These are phyloP conservation scores for Mortierella antarctica DNA, from an alignment of 192 early-diverging fungal genomes.

Conservation along the genomic window DNA sequence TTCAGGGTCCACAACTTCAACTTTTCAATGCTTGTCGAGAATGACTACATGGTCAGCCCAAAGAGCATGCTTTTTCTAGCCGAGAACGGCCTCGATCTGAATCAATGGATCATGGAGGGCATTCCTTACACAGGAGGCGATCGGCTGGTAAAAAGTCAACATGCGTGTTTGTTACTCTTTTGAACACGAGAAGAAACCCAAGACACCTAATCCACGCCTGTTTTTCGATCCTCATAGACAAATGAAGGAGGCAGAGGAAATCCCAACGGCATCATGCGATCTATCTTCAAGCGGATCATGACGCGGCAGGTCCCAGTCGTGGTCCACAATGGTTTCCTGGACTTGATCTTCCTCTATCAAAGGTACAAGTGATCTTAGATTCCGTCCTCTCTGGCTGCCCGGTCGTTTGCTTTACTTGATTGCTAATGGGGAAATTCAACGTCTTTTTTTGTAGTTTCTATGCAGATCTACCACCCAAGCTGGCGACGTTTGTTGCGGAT, in stretches of 20 bases:
- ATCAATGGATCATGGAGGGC: constrained; percentile 76
- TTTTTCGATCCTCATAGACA: constrained; percentile 10
- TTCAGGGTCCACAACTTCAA: constrained; percentile 72
- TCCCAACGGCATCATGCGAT: constrained; percentile 60
- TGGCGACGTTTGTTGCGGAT: constrained; percentile 82
- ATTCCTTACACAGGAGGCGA: constrained; percentile 81
- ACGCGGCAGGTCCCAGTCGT: constrained; percentile 72
- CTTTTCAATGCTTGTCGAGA: constrained; percentile 56
- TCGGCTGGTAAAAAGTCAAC: constrained; percentile 37
- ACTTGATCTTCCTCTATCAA: constrained; percentile 94
- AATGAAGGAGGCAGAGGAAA: constrained; percentile 55
- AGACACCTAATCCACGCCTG: neutral
- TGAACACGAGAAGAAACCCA: too few relatives aligned
- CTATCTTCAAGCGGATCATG: constrained; percentile 66
- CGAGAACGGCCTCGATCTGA: constrained; percentile 89
- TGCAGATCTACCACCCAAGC: constrained; percentile 75
- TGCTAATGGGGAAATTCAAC: too few relatives aligned
- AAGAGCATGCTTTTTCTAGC: constrained; percentile 83
- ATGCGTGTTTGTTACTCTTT: neutral
- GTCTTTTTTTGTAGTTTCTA: constrained; percentile 68
- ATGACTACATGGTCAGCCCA: constrained; percentile 75
- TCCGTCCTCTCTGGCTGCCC: neutral
- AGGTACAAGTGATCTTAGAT: constrained; percentile 22
- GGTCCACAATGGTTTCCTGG: constrained; percentile 94
- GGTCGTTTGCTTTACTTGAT: too few relatives aligned